These are phyloP conservation scores for Scheffersomyces spartinae DNA, from an alignment of 805 yeast genomes.

Conservation along the genomic window DNA sequence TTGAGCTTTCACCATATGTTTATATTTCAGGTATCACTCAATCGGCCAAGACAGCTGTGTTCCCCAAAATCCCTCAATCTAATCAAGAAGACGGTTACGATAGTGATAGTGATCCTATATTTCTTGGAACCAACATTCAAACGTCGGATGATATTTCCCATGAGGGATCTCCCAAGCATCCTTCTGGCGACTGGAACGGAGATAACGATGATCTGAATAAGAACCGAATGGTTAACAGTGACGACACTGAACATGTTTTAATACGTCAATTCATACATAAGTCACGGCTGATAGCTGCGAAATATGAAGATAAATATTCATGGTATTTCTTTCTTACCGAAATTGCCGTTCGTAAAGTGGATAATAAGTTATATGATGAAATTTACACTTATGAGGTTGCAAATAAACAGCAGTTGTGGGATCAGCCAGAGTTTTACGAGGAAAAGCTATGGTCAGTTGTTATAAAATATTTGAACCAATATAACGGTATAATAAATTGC, in stretches of 20 bases:
- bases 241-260: too few relatives aligned
- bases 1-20: conserved; percentile 22
- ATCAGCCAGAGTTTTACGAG: conserved; percentile 10
- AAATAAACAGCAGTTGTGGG: conserved; percentile 13
- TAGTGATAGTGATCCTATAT: too few relatives aligned
- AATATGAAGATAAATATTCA: conserved; percentile 15
- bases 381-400: conserved; percentile 10
- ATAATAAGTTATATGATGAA: conserved; percentile 24
- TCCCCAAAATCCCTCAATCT: conserved; percentile 19
- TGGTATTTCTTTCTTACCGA: conserved; percentile 31
- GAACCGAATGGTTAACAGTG: too few relatives aligned
- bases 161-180: too few relatives aligned
- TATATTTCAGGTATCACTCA: conserved; percentile 20
- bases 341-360: conserved; percentile 27
- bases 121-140: too few relatives aligned
- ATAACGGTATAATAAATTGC: conserved; percentile 25
- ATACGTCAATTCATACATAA: too few relatives aligned
- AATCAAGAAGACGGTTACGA: conserved; percentile 10
- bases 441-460: conserved; percentile 14
- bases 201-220: too few relatives aligned
- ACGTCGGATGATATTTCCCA: too few relatives aligned
- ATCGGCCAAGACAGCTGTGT: conserved; percentile 18
- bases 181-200: too few relatives aligned
- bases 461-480: conserved; percentile 22
- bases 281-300: too few relatives aligned